These are phyloP conservation scores for Wickerhamiella spandovensis DNA, from an alignment of 805 yeast genomes.

Conservation along the genomic window DNA sequence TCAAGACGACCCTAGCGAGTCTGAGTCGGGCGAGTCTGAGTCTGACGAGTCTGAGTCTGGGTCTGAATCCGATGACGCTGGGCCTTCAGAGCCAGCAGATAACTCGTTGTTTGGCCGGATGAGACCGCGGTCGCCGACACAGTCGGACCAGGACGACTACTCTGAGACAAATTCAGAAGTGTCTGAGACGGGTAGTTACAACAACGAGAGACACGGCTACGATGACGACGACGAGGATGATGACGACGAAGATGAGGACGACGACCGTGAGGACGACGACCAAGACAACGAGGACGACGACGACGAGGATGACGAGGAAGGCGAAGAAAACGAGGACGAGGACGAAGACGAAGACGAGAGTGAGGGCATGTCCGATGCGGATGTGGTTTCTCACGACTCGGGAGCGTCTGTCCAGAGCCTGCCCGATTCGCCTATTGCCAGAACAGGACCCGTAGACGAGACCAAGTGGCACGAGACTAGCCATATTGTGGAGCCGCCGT, in stretches of 20 bases:
- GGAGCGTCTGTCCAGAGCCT: not conserved
- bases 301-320: not conserved
- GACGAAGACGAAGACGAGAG: not conserved
- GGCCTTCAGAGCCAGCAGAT: not conserved
- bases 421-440: not conserved
- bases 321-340: not conserved
- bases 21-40: not conserved
- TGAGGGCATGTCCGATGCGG: not conserved
- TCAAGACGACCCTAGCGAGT: too few relatives aligned
- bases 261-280: constrained; percentile 1
- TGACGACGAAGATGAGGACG: not conserved
- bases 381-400: not conserved
- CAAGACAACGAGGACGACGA: constrained; percentile 2
- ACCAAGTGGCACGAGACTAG: not conserved
- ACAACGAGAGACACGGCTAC: not conserved
- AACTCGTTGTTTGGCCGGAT: not conserved
- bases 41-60: not conserved
- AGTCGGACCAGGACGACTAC: not conserved
- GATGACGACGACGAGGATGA: constrained; percentile 1
- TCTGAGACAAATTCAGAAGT: not conserved
- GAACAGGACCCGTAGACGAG: too few relatives aligned
- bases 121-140: not conserved
- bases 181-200: not conserved
- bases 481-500: not conserved
- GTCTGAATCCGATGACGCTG: not conserved